phyloP scores from a whole-genome alignment of 2,329 filamentous ascomycete genomes.

The Diplodia sapinea region DNA sequence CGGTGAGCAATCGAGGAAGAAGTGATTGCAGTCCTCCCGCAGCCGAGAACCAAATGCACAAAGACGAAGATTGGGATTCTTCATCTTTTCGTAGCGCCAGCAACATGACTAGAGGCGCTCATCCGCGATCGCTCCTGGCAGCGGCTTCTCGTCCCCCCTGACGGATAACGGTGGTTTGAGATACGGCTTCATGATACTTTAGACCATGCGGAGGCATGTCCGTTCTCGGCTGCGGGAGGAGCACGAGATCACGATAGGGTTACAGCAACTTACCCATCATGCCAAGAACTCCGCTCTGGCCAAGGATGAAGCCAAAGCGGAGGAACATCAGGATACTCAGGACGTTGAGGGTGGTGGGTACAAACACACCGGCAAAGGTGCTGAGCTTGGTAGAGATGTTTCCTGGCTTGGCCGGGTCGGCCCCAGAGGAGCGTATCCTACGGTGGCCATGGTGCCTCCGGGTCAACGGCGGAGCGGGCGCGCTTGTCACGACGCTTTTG shows the following conservation, averaged over 20 bases:
- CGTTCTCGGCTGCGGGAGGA: neutral
- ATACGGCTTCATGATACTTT: no score
- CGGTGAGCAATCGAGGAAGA: neutral
- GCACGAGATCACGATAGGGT: neutral
- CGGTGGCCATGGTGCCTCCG: constrained; percentile 6
- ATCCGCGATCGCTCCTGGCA: no score
- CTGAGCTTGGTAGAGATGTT: constrained; percentile 66
- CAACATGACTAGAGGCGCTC: no score
- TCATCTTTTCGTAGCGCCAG: no score
- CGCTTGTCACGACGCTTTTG: neutral
- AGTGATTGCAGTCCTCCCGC: neutral
- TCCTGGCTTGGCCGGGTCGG: neutral
- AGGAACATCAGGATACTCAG: constrained; percentile 92
- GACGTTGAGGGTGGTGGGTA: constrained; percentile 88
- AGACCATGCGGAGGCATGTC: neutral
- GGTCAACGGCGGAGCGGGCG: neutral
- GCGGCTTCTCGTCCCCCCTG: no score
- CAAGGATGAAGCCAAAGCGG: constrained; percentile 83
- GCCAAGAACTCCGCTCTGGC: constrained; percentile 77
- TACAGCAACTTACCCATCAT: constrained; percentile 70
- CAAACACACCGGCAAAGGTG: constrained; percentile 70
- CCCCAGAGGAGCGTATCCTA: constrained; percentile 5
- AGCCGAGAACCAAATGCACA: neutral
- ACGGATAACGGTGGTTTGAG: no score
- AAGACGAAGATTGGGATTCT: no score